Evolutionary conservation across 2,329 filamentous ascomycete genomes (phyloP).

Genomic region (Mycocentrospora acerina): DNA sequence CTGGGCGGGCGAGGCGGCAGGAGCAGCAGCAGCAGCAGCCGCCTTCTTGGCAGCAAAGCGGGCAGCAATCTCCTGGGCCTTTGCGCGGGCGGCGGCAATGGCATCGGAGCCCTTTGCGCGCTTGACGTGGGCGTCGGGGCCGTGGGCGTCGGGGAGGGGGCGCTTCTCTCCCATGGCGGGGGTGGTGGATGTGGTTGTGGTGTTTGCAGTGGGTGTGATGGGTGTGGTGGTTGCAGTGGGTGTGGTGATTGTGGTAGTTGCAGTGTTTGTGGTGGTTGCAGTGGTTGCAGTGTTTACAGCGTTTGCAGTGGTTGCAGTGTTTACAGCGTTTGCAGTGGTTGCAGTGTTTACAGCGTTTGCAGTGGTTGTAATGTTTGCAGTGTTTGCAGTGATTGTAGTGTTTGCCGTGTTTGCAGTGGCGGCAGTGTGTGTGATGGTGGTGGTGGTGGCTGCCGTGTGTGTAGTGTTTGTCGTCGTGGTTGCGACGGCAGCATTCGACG

Average conservation of each 20-base stretch:
- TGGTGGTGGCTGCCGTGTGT: background rate
- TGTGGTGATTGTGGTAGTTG: too few species aligned
- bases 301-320: too few species aligned
- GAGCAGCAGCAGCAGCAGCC: slow-evolving; percentile 18
- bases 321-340: too few species aligned
- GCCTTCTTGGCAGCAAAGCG: slow-evolving; percentile 31
- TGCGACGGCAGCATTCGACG: too few species aligned
- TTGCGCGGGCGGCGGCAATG: slow-evolving; percentile 36
- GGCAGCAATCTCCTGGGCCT: slow-evolving; percentile 37
- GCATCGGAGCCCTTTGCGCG: slow-evolving; percentile 43
- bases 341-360: too few species aligned
- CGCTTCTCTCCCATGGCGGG: slow-evolving; percentile 47
- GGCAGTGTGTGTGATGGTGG: background rate
- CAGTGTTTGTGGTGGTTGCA: too few species aligned
- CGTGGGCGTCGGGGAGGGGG: slow-evolving; percentile 40
- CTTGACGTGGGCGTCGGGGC: slow-evolving; percentile 32
- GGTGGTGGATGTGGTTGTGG: slow-evolving; percentile 4
- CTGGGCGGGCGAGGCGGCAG: slow-evolving; percentile 11
- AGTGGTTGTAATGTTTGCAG: background rate
- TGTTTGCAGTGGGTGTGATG: slow-evolving; percentile 4
- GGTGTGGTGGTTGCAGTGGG: slow-evolving; percentile 3
- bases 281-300: too few species aligned
- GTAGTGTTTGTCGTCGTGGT: too few species aligned
- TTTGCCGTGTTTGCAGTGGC: background rate
- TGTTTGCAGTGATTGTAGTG: slow-evolving; percentile 2